Percentiles rank a stretch among this genome's conserved stretches.
Evolutionary conservation across 1,139 yeast species (phyloP).

Genomic region (Candida glucosophila): DNA sequence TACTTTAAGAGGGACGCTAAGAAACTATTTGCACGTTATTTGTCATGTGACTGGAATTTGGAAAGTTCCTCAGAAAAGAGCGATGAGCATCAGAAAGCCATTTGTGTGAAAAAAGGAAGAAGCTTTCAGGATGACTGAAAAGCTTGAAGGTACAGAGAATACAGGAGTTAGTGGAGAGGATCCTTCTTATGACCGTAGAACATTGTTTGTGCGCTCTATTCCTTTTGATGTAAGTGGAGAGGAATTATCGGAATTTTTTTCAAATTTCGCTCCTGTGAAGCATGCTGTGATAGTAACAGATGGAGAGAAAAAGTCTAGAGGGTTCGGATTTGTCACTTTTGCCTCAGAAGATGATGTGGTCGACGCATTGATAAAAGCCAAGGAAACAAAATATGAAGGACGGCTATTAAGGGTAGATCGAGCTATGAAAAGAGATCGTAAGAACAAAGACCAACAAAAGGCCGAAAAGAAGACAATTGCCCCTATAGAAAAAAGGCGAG

Average conservation of each 20-base stretch:
- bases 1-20: too few species aligned
- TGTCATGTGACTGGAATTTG: too few species aligned
- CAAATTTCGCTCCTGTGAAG: constrained; percentile 92
- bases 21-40: too few species aligned
- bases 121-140: too few species aligned
- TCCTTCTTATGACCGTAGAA: constrained; percentile 43
- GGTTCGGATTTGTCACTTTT: constrained; percentile 94
- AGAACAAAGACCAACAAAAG: constrained; percentile 14
- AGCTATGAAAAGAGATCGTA: constrained; percentile 89
- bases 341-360: constrained; percentile 78
- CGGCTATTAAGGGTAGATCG: constrained; percentile 69
- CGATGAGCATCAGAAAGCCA: too few species aligned
- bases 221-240: constrained; percentile 79
- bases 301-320: constrained; percentile 65
- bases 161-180: too few species aligned
- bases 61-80: too few species aligned
- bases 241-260: constrained; percentile 72
- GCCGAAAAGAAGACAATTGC: constrained; percentile 8
- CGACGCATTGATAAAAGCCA: constrained; percentile 63
- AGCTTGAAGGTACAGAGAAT: constrained; percentile 3
- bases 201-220: constrained; percentile 75
- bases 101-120: too few species aligned
- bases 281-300: constrained; percentile 92
- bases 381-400: constrained; percentile 57
- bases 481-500: constrained; percentile 57